Evolutionary conservation across 345 rosid species (phyloP), one percentile per base, ranked within the genome.

Genomic region (Clarkia xantiana): DNA sequence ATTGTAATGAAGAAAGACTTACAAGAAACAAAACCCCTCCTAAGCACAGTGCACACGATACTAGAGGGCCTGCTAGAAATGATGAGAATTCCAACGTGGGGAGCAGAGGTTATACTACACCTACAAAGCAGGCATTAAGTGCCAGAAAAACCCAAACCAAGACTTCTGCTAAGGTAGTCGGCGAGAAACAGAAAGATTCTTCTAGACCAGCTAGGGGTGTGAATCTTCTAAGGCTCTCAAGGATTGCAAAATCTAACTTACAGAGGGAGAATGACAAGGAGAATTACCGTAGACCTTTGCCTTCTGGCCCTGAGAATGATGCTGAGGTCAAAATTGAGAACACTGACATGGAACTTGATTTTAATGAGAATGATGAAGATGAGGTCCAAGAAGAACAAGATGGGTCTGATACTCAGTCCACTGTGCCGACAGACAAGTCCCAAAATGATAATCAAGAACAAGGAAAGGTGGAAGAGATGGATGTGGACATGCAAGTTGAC

Each of bases 291-390:
- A 78, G 96, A 68, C 94, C 84, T 34, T 62, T 75, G 68, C 82
- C 94, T 51, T 76, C 66, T 57, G 67, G 70, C 53, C 67, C 77
- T 40, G 89, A 86, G 74, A 81, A 81, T 56, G 77, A 83, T 64
- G 67, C 96, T 53, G 96, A 91, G 54, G 89, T 91, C 48, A 84
- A 86, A 67, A 84, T 86, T 40, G 94, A 91, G 68, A 84, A 86
- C 72, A 82, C 78, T 2, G 96, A 91, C 61, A 86, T 91, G 98
- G 98, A 91, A 62, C 98, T 91, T 65, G 89, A 91, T 75, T 91
- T 91, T 69, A 71, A 81, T 59, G 98, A 91, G 74, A 76, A 76
- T 52, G 45, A 60, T 46, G 94, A 86, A 58, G 94, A 81, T 29
- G 98, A 91, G 67, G 58, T 60, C 42, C 74, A 75, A 12, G 96